Base-by-base conservation (phyloP, 2,329 filamentous ascomycete genomes). In the Meredithiella fracta region DNA sequence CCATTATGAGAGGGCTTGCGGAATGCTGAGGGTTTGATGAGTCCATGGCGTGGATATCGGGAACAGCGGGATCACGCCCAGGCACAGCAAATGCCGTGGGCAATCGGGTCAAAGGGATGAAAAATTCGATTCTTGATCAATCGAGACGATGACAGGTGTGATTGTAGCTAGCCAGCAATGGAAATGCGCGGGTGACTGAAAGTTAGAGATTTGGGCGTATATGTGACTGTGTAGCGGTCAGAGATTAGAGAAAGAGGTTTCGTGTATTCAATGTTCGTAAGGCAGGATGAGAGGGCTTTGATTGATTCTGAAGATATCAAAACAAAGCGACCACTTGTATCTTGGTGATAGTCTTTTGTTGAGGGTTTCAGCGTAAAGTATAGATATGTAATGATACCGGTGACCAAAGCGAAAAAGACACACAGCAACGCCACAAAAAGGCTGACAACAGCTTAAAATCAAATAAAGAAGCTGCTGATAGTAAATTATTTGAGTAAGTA, bases 1-100 rank as follows among this genome's bases (percentile, higher is more conserved):
- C 57, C 57, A 58, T 55, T 44, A 58, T 58, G 47, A 51, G 38
- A 42, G 57, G 57, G 47, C 57, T 58, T 20, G 57, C 49, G 49
- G 53, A 55, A 26, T 50, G 57, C 23, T 54, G 53, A 34, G 17
- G 53, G 49, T 52, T 47, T 56, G 57, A 53, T 37, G 53, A 55
- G 37, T 53, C 57, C 57, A 58, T 58, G 57, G 47, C 57, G 57
- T 49, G 53, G 23, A 29, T 31, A 15, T 29, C 15, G 22, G 40
- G n/a, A 37, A 22, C 8, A 44, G 40, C 25, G 31, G 51, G 29
- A 56, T 50, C 44, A 51, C 51, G 44, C 51, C 52, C 47, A 34
- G 47, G 37, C 52, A 50, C 42, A 25, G n/a, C 37, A 22, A 22
- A 25, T 40, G 52, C 47, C 31, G 56, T 58, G 42, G 52, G 56